A percentile compares a stretch with the other conserved stretches of the same genome.
Evolutionary conservation across 352 stramenopile species (phyloP).

Genomic region (Thraustochytrium sp.): DNA sequence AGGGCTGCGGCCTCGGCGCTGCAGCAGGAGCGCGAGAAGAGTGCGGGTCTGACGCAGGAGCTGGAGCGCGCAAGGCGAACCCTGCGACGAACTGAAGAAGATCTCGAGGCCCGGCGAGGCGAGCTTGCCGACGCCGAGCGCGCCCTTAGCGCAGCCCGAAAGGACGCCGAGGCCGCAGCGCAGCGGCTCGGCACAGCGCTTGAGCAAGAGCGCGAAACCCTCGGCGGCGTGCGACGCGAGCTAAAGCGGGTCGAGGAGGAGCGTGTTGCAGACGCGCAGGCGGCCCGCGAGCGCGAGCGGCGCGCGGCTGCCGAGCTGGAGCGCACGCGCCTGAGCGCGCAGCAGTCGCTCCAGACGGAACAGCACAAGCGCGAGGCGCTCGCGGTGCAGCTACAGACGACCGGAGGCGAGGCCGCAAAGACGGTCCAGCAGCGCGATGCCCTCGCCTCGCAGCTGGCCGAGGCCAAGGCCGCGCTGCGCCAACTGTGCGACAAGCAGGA

Average conservation of each 20-base stretch:
- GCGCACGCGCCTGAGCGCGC: not conserved
- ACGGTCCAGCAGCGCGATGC: not conserved
- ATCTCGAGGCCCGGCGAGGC: not conserved
- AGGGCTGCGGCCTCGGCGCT: not conserved
- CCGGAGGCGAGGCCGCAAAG: not conserved
- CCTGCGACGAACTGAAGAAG: not conserved
- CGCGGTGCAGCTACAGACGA: not conserved
- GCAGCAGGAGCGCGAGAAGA: not conserved
- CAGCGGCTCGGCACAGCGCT: not conserved
- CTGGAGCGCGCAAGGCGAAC: not conserved
- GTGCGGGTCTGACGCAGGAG: not conserved
- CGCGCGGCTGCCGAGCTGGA: not conserved
- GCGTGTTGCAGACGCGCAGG: not conserved
- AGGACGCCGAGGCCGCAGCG: not conserved
- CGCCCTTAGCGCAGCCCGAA: not conserved
- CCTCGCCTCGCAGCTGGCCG: not conserved
- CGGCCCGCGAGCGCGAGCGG: not conserved
- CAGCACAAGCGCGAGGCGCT: not conserved
- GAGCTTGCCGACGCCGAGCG: not conserved
- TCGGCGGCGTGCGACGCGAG: not conserved
- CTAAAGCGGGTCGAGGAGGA: not conserved
- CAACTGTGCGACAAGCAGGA: not conserved
- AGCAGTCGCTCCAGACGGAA: not conserved
- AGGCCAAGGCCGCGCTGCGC: not conserved
- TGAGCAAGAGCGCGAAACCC: not conserved